Conservation (phyloP, 75 land plant species). For the Ceratopteris richardii region DNA sequence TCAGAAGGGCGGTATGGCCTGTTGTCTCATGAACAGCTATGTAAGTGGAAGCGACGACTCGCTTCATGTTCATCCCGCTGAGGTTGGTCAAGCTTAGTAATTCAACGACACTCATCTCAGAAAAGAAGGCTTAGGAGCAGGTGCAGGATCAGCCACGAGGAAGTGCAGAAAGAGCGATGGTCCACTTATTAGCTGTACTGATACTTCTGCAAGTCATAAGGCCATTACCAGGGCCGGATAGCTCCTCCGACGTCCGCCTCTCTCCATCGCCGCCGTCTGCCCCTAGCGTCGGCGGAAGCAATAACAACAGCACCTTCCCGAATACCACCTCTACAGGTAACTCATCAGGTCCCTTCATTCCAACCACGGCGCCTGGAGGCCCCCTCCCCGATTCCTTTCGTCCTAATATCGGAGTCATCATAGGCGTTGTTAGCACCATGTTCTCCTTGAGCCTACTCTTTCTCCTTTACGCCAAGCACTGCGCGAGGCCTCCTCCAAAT, state of each 20-base stretch:
- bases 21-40: no score
- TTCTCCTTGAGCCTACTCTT: slow-evolving; percentile 51
- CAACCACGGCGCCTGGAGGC: background rate
- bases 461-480: slow-evolving; percentile 61
- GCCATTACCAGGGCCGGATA: background rate
- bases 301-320: background rate
- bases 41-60: no score
- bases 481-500: slow-evolving; percentile 20
- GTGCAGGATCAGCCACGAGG: no score
- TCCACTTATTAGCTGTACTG: background rate
- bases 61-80: no score
- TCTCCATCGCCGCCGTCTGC: no score
- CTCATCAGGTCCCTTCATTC: background rate
- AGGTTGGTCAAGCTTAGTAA: no score
- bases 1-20: no score
- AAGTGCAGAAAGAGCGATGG: no score
- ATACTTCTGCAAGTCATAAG: background rate
- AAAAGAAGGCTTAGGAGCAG: no score
- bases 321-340: background rate
- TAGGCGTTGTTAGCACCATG: slow-evolving; percentile 52
- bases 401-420: slow-evolving; percentile 48
- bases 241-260: background rate
- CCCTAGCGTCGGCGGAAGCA: background rate
- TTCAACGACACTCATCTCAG: no score
- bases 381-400: slow-evolving; percentile 17